These are phyloP conservation scores for Wickerhamomyces sp. DNA, from an alignment of 1,139 yeast species.

Conservation along the genomic window DNA sequence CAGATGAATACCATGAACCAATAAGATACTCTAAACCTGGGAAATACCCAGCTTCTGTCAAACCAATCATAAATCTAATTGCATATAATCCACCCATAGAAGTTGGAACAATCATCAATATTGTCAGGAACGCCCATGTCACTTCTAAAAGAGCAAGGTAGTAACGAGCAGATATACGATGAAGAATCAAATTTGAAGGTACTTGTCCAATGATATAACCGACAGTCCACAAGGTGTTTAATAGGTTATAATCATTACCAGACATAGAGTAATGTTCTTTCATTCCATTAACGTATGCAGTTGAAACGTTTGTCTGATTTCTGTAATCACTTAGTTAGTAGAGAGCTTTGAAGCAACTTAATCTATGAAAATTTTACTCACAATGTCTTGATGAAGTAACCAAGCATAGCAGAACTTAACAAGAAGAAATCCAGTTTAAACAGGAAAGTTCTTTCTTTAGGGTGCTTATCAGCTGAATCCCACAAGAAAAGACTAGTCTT, in stretches of 20 bases:
- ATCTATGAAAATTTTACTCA: too few species aligned
- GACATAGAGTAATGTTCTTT: constrained; percentile 43
- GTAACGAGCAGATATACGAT: constrained; percentile 44
- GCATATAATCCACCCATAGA: constrained; percentile 28
- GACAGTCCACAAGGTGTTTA: constrained; percentile 46
- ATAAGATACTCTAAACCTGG: constrained; percentile 41
- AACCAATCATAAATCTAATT: constrained; percentile 44
- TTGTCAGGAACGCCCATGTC: constrained; percentile 50
- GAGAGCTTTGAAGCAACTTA: too few species aligned
- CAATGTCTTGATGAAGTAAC: constrained; percentile 37
- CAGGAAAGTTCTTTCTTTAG: constrained; percentile 38
- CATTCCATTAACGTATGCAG: constrained; percentile 20
- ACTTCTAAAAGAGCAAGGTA: constrained; percentile 48
- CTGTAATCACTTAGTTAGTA: too few species aligned
- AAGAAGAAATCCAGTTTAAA: constrained; percentile 42
- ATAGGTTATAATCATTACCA: constrained; percentile 45
- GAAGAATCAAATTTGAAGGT: constrained; percentile 48
- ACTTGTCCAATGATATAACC: constrained; percentile 54
- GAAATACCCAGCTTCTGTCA: constrained; percentile 56
- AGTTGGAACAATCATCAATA: constrained; percentile 41
- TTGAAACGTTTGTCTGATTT: background rate
- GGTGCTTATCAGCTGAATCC: constrained; percentile 46
- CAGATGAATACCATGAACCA: constrained; percentile 47
- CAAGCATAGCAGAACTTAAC: constrained; percentile 40
- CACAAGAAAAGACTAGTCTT: constrained; percentile 14